Conservation (phyloP, 371 early-diverging fungal species). For the Blakeslea trispora region DNA sequence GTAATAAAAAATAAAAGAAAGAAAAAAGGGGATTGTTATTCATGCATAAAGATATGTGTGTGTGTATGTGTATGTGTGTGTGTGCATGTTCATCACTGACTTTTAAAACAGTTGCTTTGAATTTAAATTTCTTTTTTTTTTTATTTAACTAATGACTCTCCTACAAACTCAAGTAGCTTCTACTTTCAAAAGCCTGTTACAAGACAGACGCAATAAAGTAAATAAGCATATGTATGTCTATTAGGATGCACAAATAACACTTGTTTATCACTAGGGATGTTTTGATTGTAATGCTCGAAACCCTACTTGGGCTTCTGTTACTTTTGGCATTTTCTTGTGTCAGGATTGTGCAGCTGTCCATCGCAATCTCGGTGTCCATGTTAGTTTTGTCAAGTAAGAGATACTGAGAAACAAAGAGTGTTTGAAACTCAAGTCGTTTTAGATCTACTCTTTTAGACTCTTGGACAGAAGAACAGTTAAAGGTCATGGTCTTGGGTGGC, state of each 20-base stretch:
- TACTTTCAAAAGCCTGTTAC: constrained; percentile 70
- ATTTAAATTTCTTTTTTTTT: background rate
- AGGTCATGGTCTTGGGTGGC: constrained; percentile 86
- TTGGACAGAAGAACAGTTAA: constrained; percentile 91
- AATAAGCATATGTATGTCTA: too few species aligned
- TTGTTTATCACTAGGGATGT: constrained; percentile 66
- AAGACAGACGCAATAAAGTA: constrained; percentile 79
- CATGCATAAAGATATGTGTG: background rate
- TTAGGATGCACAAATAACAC: too few species aligned
- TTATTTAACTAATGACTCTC: constrained; percentile 7
- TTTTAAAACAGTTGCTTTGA: background rate
- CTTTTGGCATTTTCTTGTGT: constrained; percentile 97
- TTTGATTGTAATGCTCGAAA: constrained; percentile 96
- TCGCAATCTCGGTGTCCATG: constrained; percentile 93
- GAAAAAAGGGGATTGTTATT: background rate
- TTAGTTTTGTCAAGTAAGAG: constrained; percentile 93
- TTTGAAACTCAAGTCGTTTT: too few species aligned
- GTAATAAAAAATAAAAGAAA: constrained; percentile 1
- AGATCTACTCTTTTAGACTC: constrained; percentile 85
- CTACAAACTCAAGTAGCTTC: constrained; percentile 33
- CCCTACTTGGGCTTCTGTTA: constrained; percentile 97
- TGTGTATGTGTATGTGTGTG: too few species aligned
- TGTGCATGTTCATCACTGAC: too few species aligned
- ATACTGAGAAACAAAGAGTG: too few species aligned
- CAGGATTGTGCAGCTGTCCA: constrained; percentile 97